Conservation (phyloP, 768 basidiomycete genomes). For the Kwoniella heveanensis region DNA sequence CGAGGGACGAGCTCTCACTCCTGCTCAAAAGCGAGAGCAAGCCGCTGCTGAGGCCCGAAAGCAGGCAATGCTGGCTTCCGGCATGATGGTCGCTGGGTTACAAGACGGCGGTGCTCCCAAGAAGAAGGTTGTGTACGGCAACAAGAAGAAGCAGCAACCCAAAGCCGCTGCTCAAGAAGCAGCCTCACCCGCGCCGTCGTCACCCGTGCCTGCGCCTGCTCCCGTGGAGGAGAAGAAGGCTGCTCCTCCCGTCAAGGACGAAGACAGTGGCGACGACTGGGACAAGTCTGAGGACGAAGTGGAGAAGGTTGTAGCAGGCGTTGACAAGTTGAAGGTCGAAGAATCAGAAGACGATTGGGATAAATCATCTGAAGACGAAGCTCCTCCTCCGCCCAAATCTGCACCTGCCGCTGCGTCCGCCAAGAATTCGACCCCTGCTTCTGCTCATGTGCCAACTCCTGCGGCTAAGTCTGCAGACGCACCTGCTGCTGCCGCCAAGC, state of each 20-base stretch:
- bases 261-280: slow-evolving; percentile 59
- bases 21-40: slow-evolving; percentile 93
- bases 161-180: slow-evolving; percentile 44
- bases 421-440: slow-evolving; percentile 14
- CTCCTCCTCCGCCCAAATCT: slow-evolving; percentile 29
- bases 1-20: slow-evolving; percentile 91
- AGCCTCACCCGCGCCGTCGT: slow-evolving; percentile 34
- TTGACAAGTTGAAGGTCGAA: slow-evolving; percentile 52
- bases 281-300: slow-evolving; percentile 56
- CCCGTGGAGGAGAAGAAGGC: slow-evolving; percentile 51
- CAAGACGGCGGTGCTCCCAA: slow-evolving; percentile 59
- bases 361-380: slow-evolving; percentile 52
- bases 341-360: slow-evolving; percentile 57
- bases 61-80: slow-evolving; percentile 84
- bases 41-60: slow-evolving; percentile 84
- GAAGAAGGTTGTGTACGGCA: slow-evolving; percentile 72
- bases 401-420: slow-evolving; percentile 30
- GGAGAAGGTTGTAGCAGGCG: slow-evolving; percentile 49
- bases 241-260: slow-evolving; percentile 30
- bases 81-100: slow-evolving; percentile 84
- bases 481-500: slow-evolving; percentile 32
- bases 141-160: slow-evolving; percentile 67
- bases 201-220: slow-evolving; percentile 41
- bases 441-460: slow-evolving; percentile 29
- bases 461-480: slow-evolving; percentile 33